phyloP scores from a whole-genome alignment of 2,329 filamentous ascomycete species.

The Sclerotinia glacialis region DNA sequence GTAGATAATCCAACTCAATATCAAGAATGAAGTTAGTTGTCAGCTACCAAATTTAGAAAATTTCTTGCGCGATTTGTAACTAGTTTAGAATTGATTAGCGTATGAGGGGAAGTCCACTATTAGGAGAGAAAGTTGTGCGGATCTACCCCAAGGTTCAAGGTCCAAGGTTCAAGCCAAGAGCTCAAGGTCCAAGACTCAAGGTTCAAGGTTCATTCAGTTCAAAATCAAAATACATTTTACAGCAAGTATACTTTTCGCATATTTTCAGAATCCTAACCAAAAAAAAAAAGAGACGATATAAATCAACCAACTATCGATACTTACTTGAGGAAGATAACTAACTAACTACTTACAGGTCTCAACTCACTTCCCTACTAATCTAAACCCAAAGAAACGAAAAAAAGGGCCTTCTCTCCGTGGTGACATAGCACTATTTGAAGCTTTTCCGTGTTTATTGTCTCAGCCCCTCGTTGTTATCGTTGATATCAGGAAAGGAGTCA shows the following conservation, averaged over 20 bases:
- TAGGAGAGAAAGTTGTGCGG: background rate
- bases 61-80: background rate
- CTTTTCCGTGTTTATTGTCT: conserved; percentile 20
- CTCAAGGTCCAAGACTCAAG: background rate
- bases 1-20: background rate
- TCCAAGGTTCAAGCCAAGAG: no score
- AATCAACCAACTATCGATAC: conserved; percentile 13
- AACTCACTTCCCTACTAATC: background rate
- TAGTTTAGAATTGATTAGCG: background rate
- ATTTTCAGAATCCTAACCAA: background rate
- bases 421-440: conserved; percentile 18
- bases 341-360: no score
- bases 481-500: background rate
- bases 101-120: background rate
- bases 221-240: background rate
- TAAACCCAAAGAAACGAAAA: background rate
- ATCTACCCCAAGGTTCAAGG: background rate
- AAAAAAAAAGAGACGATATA: background rate
- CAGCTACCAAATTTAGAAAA: background rate
- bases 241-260: background rate
- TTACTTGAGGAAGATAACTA: background rate
- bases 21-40: background rate
- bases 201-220: background rate
- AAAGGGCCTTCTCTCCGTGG: conserved; percentile 19
- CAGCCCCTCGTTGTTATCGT: conserved; percentile 17